phyloP scores from a whole-genome alignment of 371 early-diverging fungal genomes.

The Rhizomucor pusillus region DNA sequence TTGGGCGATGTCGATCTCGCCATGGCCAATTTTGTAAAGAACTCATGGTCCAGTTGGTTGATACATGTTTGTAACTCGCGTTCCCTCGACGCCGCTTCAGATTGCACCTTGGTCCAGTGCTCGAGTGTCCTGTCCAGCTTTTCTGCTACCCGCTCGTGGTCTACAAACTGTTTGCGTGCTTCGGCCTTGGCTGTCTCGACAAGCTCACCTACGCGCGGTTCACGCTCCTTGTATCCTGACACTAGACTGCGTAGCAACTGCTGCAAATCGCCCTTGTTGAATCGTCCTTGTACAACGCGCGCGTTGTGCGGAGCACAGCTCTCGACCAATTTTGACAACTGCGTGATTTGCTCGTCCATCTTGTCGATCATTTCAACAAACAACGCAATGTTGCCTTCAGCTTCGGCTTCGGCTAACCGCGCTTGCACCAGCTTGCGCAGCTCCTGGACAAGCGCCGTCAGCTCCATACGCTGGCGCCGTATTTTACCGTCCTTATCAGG shows the following conservation, averaged over 20 bases:
- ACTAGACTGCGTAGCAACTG: slow-evolving; percentile 37
- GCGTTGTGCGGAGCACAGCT: slow-evolving; percentile 38
- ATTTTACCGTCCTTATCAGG: slow-evolving; percentile 30
- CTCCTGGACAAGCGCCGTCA: slow-evolving; percentile 28
- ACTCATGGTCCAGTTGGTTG: slow-evolving; percentile 41
- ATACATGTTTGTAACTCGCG: slow-evolving; percentile 40
- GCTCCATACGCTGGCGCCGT: slow-evolving; percentile 30
- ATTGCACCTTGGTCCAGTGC: slow-evolving; percentile 40
- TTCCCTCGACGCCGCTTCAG: slow-evolving; percentile 26
- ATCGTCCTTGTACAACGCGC: slow-evolving; percentile 25
- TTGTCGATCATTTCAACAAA: slow-evolving; percentile 46
- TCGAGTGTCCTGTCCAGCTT: slow-evolving; percentile 42
- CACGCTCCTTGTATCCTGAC: slow-evolving; percentile 24
- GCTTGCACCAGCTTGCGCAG: slow-evolving; percentile 30
- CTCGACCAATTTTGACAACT: slow-evolving; percentile 25
- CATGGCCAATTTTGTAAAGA: slow-evolving; percentile 45
- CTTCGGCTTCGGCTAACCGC: slow-evolving; percentile 36
- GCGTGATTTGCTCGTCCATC: slow-evolving; percentile 33
- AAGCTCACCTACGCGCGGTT: slow-evolving; percentile 21
- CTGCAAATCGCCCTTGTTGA: slow-evolving; percentile 51
- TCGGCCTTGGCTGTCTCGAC: slow-evolving; percentile 30
- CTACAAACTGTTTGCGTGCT: slow-evolving; percentile 39
- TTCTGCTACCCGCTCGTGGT: slow-evolving; percentile 45
- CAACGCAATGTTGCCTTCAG: slow-evolving; percentile 39
- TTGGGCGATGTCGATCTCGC: slow-evolving; percentile 22